These are phyloP conservation scores for Trichoderma brevicompactum DNA, from an alignment of 2,329 filamentous ascomycete genomes.

Conservation along the genomic window DNA sequence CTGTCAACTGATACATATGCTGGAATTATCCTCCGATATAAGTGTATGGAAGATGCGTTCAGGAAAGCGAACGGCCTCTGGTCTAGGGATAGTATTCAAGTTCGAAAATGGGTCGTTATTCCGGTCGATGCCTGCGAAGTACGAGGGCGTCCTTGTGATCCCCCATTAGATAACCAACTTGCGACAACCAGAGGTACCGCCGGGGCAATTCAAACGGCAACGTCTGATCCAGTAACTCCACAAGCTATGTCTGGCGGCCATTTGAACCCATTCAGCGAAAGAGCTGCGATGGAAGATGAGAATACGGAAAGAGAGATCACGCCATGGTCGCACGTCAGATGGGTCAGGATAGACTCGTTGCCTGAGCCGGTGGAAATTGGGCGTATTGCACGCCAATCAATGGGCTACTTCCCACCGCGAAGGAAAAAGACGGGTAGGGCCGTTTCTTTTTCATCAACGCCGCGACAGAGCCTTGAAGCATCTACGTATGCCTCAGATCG, in stretches of 20 bases:
- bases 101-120: slow-evolving; percentile 77
- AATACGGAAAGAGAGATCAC: slow-evolving; percentile 57
- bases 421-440: slow-evolving; percentile 80
- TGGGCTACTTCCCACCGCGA: slow-evolving; percentile 91
- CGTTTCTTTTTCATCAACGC: slow-evolving; percentile 68
- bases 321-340: slow-evolving; percentile 85
- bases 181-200: slow-evolving; percentile 43
- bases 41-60: slow-evolving; percentile 81
- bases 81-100: slow-evolving; percentile 90
- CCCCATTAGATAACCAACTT: slow-evolving; percentile 46
- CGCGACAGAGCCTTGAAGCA: slow-evolving; percentile 67
- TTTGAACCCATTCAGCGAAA: slow-evolving; percentile 26
- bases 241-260: not conserved
- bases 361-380: slow-evolving; percentile 79
- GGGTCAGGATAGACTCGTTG: slow-evolving; percentile 77
- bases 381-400: slow-evolving; percentile 75
- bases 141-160: slow-evolving; percentile 72
- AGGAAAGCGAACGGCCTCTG: slow-evolving; percentile 90
- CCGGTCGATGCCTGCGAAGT: slow-evolving; percentile 89
- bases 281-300: slow-evolving; percentile 30
- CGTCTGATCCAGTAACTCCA: not conserved
- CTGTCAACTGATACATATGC: slow-evolving; percentile 84
- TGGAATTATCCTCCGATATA: slow-evolving; percentile 87
- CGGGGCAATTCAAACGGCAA: slow-evolving; percentile 49
- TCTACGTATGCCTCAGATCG: slow-evolving; percentile 51